Conservation (phyloP, 73 alveolate genomes). For the Paramecium caudatum region DNA sequence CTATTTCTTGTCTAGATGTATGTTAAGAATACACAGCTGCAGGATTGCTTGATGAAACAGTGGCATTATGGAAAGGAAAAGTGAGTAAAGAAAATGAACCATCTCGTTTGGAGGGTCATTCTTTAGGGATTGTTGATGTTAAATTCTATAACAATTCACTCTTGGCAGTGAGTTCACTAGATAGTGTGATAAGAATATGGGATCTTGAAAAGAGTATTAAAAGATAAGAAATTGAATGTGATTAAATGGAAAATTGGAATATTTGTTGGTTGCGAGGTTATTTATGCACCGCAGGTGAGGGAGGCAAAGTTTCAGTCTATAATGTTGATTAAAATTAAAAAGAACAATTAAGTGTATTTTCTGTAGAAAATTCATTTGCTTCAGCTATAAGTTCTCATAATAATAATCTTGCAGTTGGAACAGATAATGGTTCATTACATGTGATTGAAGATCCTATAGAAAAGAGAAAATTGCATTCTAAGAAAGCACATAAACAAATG, state of each 20-base stretch:
- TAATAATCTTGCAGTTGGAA: conserved; percentile 64
- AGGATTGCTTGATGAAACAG: conserved; percentile 75
- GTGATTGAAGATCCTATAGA: conserved; percentile 56
- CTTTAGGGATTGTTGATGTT: conserved; percentile 72
- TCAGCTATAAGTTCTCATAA: conserved; percentile 65
- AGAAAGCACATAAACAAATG: conserved; percentile 60
- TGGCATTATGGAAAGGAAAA: conserved; percentile 60
- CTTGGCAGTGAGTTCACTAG: conserved; percentile 76
- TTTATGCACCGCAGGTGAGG: conserved; percentile 75
- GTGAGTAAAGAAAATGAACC: conserved; percentile 52
- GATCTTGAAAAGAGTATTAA: conserved; percentile 64
- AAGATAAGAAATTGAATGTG: conserved; percentile 61
- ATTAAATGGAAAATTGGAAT: conserved; percentile 77
- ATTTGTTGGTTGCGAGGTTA: conserved; percentile 64
- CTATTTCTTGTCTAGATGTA: conserved; percentile 72
- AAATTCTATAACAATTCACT: conserved; percentile 55
- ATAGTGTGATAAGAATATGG: conserved; percentile 74
- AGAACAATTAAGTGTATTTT: conserved; percentile 21
- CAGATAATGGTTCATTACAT: conserved; percentile 69
- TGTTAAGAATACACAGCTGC: conserved; percentile 72
- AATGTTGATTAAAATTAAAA: conserved; percentile 22
- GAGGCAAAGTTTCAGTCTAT: conserved; percentile 71
- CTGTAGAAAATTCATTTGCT: conserved; percentile 68
- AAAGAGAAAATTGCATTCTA: conserved; percentile 48
- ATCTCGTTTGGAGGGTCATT: conserved; percentile 65